phyloP scores from a whole-genome alignment of 805 yeast genomes.

The Wickerhamomyces alni region DNA sequence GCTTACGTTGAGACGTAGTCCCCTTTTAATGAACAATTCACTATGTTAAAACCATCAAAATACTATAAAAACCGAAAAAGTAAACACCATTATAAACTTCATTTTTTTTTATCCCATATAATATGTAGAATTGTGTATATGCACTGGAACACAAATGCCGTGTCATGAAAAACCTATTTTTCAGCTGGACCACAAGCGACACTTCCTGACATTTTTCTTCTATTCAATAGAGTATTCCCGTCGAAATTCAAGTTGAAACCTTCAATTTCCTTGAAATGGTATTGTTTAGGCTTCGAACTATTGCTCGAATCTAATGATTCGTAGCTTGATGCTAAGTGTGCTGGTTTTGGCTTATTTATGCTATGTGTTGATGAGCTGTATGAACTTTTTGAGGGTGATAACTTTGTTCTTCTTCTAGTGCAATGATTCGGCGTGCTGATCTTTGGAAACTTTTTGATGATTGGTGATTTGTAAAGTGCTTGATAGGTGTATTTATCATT shows the following conservation, averaged over 20 bases:
- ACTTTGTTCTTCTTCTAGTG: neutral
- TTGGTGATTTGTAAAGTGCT: slow-evolving; percentile 13
- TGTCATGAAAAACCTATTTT: too few species aligned
- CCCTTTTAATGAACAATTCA: too few species aligned
- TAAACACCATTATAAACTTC: too few species aligned
- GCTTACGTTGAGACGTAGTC: too few species aligned
- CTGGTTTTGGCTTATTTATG: neutral
- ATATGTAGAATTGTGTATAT: too few species aligned
- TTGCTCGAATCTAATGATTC: too few species aligned
- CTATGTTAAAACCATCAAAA: too few species aligned
- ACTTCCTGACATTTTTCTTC: slow-evolving; percentile 19
- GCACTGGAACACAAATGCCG: too few species aligned
- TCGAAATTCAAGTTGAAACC: slow-evolving; percentile 22
- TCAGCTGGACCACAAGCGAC: slow-evolving; percentile 11
- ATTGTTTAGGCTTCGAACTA: neutral
- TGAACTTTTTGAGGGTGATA: neutral
- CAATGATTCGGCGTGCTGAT: slow-evolving; percentile 14
- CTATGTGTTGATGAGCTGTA: neutral
- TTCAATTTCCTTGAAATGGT: slow-evolving; percentile 14
- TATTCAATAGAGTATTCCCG: slow-evolving; percentile 21
- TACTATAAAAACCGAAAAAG: too few species aligned
- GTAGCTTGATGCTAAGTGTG: too few species aligned
- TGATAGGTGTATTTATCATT: slow-evolving; percentile 8
- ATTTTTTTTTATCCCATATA: too few species aligned
- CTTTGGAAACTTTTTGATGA: slow-evolving; percentile 14